Conservation (phyloP, 345 rosid species). For the Ailanthus altissimus region DNA sequence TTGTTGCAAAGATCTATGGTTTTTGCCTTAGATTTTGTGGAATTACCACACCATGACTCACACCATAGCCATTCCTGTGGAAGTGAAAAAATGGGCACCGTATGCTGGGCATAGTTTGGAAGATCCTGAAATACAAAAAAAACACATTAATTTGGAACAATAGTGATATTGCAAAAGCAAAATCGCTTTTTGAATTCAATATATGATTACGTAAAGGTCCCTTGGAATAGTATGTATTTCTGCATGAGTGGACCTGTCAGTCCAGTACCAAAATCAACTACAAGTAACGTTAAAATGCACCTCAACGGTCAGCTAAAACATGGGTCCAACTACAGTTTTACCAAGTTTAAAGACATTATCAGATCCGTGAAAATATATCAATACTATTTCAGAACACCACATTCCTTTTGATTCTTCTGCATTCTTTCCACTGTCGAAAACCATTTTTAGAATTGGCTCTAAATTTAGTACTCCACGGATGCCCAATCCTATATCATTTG, state of each 20-base stretch:
- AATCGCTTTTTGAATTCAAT: background rate
- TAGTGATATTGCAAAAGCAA: background rate
- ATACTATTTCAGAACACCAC: too few relatives aligned
- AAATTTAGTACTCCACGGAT: background rate
- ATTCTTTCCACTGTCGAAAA: background rate
- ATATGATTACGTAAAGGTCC: background rate
- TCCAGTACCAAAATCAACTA: background rate
- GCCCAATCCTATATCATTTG: background rate
- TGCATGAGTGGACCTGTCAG: background rate
- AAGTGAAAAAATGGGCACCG: constrained; percentile 87
- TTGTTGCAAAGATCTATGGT: constrained; percentile 98
- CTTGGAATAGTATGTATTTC: background rate
- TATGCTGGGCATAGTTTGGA: constrained; percentile 98
- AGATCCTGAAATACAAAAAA: constrained; percentile 73
- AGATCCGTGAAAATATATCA: too few relatives aligned
- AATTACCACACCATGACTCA: constrained; percentile 99
- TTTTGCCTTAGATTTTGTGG: constrained; percentile 91
- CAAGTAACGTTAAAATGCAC: background rate
- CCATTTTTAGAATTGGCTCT: background rate
- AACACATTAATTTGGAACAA: constrained; percentile 19
- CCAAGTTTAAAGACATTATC: background rate
- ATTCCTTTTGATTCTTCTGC: background rate
- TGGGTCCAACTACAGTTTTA: too few relatives aligned
- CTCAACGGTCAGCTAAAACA: background rate
- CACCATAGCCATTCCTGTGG: constrained; percentile 99